These are phyloP conservation scores for Vitis riparia DNA, from an alignment of 164 flowering plant species.

Conservation along the genomic window DNA sequence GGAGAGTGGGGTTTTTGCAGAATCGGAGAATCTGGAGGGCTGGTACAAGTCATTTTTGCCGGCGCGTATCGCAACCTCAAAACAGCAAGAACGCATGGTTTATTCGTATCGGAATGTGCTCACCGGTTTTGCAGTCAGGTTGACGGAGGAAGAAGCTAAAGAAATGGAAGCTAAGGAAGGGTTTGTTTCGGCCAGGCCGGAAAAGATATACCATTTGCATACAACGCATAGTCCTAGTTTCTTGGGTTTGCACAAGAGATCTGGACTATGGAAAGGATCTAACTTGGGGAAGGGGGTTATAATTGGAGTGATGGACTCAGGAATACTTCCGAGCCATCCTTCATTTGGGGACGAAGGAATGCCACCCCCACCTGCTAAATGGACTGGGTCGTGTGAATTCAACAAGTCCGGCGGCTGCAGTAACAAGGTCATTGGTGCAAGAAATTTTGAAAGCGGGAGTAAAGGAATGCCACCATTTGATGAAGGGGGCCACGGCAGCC, in stretches of 20 bases:
- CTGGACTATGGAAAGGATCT: constrained; percentile 11
- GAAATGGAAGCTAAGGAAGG: constrained; percentile 2
- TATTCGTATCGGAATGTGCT: neutral
- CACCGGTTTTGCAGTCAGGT: constrained; percentile 4
- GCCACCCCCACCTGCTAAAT: constrained; percentile 20
- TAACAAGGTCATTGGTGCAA: no score
- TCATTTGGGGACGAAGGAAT: constrained; percentile 17
- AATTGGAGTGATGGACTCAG: constrained; percentile 24
- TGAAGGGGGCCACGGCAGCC: neutral
- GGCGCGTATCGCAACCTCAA: no score
- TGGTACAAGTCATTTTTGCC: constrained; percentile 8
- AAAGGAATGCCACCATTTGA: no score
- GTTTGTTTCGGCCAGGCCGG: constrained; percentile 3
- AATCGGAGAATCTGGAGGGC: neutral
- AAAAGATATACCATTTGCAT: neutral
- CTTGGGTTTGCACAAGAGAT: neutral
- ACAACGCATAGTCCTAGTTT: constrained; percentile 13
- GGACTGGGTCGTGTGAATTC: constrained; percentile 19
- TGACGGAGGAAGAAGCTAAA: constrained; percentile 4
- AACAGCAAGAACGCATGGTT: no score
- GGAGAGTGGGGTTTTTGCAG: neutral
- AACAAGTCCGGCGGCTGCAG: no score
- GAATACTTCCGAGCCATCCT: constrained; percentile 25
- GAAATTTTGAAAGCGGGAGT: no score
- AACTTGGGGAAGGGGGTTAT: constrained; percentile 18